Conservation (phyloP, 768 basidiomycete species). For the Pisolithus sp. region DNA sequence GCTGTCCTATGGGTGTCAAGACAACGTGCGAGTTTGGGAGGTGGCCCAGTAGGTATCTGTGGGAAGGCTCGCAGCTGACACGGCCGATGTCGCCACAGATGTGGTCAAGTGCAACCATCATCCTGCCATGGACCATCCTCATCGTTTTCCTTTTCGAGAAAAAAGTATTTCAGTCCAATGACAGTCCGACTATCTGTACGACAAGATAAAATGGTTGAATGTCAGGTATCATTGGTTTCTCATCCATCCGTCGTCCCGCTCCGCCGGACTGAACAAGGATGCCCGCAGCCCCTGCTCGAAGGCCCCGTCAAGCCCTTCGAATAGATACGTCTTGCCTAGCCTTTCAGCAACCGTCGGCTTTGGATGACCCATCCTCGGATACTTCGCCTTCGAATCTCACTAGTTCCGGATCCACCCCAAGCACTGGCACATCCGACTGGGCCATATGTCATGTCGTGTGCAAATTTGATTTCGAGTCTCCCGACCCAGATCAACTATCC, state of each 20-base stretch:
- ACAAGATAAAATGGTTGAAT: background rate
- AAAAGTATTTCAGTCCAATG: background rate
- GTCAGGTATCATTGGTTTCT: background rate
- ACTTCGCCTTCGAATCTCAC: background rate
- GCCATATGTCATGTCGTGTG: conserved; percentile 43
- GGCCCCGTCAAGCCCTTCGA: background rate
- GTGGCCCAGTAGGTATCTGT: conserved; percentile 1
- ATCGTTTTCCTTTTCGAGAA: conserved; percentile 1
- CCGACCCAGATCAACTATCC: conserved; percentile 54
- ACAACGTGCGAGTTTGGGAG: background rate
- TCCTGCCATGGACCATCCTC: too few species aligned
- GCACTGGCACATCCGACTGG: conserved; percentile 26
- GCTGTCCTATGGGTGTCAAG: background rate
- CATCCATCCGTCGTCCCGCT: background rate
- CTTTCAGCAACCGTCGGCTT: too few species aligned
- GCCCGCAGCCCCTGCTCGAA: background rate
- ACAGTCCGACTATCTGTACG: background rate
- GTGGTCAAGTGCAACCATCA: too few species aligned
- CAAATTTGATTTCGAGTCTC: conserved; percentile 60
- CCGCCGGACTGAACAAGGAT: background rate
- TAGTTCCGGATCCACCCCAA: conserved; percentile 21
- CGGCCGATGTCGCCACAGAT: conserved; percentile 4
- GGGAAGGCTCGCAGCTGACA: background rate
- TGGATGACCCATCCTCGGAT: too few species aligned
- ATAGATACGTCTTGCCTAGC: too few species aligned